Base-by-base conservation (phyloP, 352 stramenopile species). In the Globisporangium spinosum region DNA sequence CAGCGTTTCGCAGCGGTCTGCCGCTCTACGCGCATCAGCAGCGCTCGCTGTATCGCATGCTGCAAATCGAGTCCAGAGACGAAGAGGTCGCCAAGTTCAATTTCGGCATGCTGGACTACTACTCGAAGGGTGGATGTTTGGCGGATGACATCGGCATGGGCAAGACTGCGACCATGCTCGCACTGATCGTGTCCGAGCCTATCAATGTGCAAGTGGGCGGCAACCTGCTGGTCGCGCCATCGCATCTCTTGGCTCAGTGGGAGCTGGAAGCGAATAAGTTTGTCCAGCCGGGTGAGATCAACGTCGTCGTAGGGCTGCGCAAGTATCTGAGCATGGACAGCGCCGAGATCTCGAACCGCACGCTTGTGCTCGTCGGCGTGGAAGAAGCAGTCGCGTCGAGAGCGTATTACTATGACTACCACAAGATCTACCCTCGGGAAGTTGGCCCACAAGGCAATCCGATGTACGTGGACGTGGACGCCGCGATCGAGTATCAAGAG, bases 31-130 rank as follows among this genome's bases (percentile, higher is more conserved):
- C 78, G 20, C 89, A 96, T 71, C 89, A 96, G 64, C 73, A 82
- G n/a, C 87, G 89, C 47, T 93, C 89, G 32, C 75, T 96, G 29
- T 78, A 94, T 69, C 83, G 89, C 70, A 95, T 94, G 82, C 74
- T 91, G 45, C 77, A 93, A 73, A 90, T 96, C 55, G 89, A 96
- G 56, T 71, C 74, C 59, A 79, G 74, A 63, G 83, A 95, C 64
- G 85, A 89, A 29, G 40, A 59, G 0, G 79, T 93, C 23, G 72
- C 76, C 29, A 77, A 75, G 22, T 91, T 93, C 65, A 92, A 92
- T 70, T 92, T 92, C 56, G 84, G 84, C 29, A 80, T 85, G 72
- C 66, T 86, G 22, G 87, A 90, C 67, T 90, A 92, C 64, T 87
- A 77, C 63, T 89, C 78, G 62, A 88, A 79, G 53, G 84, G 85